Percentiles rank a stretch among this genome's conserved stretches.
Conservation (phyloP, 805 yeast species). For the Huiozyma naganishii region DNA sequence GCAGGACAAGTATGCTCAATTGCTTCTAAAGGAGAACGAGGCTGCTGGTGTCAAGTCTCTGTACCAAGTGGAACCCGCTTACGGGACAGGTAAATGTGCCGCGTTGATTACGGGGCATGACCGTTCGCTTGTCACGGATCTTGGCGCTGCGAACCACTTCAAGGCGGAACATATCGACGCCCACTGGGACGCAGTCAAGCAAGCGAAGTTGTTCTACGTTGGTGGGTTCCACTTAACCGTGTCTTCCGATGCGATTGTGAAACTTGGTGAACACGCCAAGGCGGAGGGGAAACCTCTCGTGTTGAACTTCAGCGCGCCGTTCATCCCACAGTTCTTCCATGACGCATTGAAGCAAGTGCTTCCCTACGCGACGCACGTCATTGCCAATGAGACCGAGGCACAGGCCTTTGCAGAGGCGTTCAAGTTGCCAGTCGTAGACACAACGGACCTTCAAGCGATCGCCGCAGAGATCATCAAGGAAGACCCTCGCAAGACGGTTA, state of each 20-base stretch:
- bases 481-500: conserved; percentile 78
- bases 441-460: conserved; percentile 55
- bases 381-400: conserved; percentile 97
- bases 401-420: conserved; percentile 87
- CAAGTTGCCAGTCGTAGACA: conserved; percentile 34
- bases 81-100: conserved; percentile 96
- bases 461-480: conserved; percentile 54
- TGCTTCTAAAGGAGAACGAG: conserved; percentile 71
- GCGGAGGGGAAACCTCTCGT: conserved; percentile 65
- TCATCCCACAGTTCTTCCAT: conserved; percentile 91
- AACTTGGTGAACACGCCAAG: conserved; percentile 88
- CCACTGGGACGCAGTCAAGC: conserved; percentile 79
- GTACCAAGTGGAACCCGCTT: conserved; percentile 67
- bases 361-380: conserved; percentile 82
- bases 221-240: conserved; percentile 99
- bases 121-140: conserved; percentile 91
- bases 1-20: conserved; percentile 75
- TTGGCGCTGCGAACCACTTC: conserved; percentile 97
- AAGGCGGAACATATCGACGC: conserved; percentile 75
- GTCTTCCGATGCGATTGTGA: conserved; percentile 85
- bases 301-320: conserved; percentile 91
- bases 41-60: conserved; percentile 80
- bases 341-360: conserved; percentile 69
- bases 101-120: conserved; percentile 79
- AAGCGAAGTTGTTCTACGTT: conserved; percentile 74